Evolutionary conservation across 1,284 basidiomycete species (phyloP).

Genomic region (Sphagnurus paluster): DNA sequence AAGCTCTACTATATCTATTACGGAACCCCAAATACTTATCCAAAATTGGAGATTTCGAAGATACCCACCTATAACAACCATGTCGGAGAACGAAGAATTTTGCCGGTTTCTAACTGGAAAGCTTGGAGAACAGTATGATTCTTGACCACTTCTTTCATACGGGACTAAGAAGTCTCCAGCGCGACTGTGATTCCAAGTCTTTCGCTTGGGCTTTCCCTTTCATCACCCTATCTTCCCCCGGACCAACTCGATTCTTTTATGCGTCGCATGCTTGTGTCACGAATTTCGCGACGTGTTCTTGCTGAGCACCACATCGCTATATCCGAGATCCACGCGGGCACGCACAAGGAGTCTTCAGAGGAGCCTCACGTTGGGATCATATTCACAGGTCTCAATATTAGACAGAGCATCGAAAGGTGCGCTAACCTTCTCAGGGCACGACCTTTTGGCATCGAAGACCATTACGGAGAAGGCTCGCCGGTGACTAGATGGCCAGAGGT

Average conservation of each 20-base stretch:
- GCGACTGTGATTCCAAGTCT: slow-evolving; percentile 77
- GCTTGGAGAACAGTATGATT: slow-evolving; percentile 73
- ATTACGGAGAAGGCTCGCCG: slow-evolving; percentile 28
- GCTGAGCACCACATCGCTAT: slow-evolving; percentile 90
- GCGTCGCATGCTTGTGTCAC: slow-evolving; percentile 87
- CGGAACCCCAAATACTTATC: slow-evolving; percentile 7
- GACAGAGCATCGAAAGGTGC: slow-evolving; percentile 72
- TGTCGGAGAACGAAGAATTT: slow-evolving; percentile 79
- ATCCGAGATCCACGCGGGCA: slow-evolving; percentile 54
- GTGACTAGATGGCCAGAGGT: slow-evolving; percentile 60
- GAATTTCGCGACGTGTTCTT: slow-evolving; percentile 87
- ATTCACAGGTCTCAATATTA: slow-evolving; percentile 73
- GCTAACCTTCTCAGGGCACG: slow-evolving; percentile 56
- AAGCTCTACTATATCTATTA: slow-evolving; percentile 17
- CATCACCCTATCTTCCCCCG: slow-evolving; percentile 75
- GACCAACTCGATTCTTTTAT: slow-evolving; percentile 87
- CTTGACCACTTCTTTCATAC: slow-evolving; percentile 7
- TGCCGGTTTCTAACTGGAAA: slow-evolving; percentile 70
- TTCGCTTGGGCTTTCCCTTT: slow-evolving; percentile 74
- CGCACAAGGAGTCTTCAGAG: slow-evolving; percentile 31
- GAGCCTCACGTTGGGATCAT: slow-evolving; percentile 86
- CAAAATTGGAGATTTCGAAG: slow-evolving; percentile 59
- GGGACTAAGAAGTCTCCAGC: slow-evolving; percentile 35
- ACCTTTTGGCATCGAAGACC: slow-evolving; percentile 45
- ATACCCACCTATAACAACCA: slow-evolving; percentile 72